A percentile compares a stretch with the other conserved stretches of the same genome.
phyloP scores from a whole-genome alignment of 495 filamentous ascomycete species.

The Copromyces sp. region DNA sequence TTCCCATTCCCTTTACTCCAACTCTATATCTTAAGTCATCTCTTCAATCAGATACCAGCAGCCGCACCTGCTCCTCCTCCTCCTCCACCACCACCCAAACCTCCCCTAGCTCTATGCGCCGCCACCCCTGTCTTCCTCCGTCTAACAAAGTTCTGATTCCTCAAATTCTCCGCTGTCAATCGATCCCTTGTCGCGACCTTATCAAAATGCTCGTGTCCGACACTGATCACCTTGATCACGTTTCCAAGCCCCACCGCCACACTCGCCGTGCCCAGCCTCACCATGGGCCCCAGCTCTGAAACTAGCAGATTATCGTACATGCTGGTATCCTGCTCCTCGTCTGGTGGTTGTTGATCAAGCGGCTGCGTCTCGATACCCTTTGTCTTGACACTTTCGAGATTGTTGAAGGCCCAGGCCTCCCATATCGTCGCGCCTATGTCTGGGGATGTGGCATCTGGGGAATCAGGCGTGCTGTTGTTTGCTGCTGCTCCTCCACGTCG shows the following conservation, averaged over 20 bases:
- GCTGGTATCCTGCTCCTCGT: neutral
- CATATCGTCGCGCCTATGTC: constrained; percentile 34
- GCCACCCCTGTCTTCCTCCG: constrained; percentile 16
- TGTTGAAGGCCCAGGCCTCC: constrained; percentile 57
- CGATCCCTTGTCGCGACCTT: constrained; percentile 11
- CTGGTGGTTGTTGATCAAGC: constrained; percentile 23
- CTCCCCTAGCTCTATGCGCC: neutral
- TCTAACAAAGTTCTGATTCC: constrained; percentile 20
- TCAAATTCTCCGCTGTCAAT: constrained; percentile 18
- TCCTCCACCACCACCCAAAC: neutral
- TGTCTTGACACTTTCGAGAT: constrained; percentile 24
- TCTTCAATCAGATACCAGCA: neutral
- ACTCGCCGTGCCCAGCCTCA: constrained; percentile 43
- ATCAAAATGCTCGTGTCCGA: constrained; percentile 52
- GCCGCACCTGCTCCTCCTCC: constrained; percentile 1
- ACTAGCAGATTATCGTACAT: constrained; percentile 42
- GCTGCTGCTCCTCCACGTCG: constrained; percentile 5
- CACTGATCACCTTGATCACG: constrained; percentile 52
- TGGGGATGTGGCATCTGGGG: neutral
- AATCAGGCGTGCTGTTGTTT: neutral
- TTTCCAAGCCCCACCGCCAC: constrained; percentile 60
- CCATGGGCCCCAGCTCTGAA: constrained; percentile 47
- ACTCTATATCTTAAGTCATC: neutral
- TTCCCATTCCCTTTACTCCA: neutral
- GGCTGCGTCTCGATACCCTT: constrained; percentile 26